These are phyloP conservation scores for Mycena amicta DNA, from an alignment of 768 basidiomycete genomes.

Conservation along the genomic window DNA sequence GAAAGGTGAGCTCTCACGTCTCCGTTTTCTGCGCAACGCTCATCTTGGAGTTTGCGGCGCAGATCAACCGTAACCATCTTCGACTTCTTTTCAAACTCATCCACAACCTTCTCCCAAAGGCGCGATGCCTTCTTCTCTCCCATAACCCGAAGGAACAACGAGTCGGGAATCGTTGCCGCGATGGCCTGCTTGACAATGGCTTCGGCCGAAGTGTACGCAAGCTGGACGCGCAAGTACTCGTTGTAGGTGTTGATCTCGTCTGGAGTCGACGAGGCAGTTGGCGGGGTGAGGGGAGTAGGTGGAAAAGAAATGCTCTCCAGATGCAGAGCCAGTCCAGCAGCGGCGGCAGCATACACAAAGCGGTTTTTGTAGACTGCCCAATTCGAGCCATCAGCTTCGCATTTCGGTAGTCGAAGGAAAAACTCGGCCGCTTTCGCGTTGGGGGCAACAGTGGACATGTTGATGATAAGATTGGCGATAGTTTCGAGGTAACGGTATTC, in stretches of 20 bases:
- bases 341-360: slow-evolving; percentile 14
- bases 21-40: slow-evolving; percentile 23
- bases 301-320: background rate
- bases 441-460: background rate
- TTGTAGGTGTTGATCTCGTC: background rate
- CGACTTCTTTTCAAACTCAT: slow-evolving; percentile 24
- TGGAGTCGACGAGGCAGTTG: background rate
- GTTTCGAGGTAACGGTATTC: background rate
- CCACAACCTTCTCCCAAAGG: slow-evolving; percentile 26
- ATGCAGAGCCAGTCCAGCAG: slow-evolving; percentile 5
- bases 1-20: slow-evolving; percentile 27
- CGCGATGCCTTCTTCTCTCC: background rate
- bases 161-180: slow-evolving; percentile 23
- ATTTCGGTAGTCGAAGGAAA: slow-evolving; percentile 17
- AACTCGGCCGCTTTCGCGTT: slow-evolving; percentile 2
- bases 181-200: slow-evolving; percentile 25
- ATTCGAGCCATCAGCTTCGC: slow-evolving; percentile 23
- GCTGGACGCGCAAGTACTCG: slow-evolving; percentile 12
- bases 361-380: slow-evolving; percentile 21
- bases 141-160: slow-evolving; percentile 24
- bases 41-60: slow-evolving; percentile 22
- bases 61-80: slow-evolving; percentile 28
- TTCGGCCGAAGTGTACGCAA: slow-evolving; percentile 21
- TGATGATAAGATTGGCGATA: background rate
- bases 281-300: background rate